Conservation (phyloP, 1,139 yeast genomes). For the Taphrina populina region DNA sequence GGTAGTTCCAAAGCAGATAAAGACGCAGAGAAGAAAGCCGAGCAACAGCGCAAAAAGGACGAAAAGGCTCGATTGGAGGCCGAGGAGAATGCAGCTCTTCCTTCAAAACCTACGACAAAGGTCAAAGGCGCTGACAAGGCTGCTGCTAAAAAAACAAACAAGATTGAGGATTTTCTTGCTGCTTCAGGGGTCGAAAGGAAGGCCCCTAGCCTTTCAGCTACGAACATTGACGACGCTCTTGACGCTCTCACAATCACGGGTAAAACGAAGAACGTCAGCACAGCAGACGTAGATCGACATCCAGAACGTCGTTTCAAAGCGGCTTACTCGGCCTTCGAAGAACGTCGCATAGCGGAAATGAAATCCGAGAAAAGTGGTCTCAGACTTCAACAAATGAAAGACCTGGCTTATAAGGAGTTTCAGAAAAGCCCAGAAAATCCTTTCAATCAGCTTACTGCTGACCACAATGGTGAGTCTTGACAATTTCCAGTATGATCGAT, state of each 20-base stretch:
- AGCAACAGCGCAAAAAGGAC: conserved; percentile 47
- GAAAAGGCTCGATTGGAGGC: conserved; percentile 50
- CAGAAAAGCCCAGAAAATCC: conserved; percentile 80
- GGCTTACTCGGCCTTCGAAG: conserved; percentile 71
- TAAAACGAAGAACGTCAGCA: conserved; percentile 42
- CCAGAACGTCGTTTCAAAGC: conserved; percentile 89
- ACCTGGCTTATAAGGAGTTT: conserved; percentile 73
- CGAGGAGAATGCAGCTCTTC: conserved; percentile 67
- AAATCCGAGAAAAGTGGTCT: conserved; percentile 78
- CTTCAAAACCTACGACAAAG: conserved; percentile 56
- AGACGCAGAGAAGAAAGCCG: conserved; percentile 46
- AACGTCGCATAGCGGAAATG: conserved; percentile 66
- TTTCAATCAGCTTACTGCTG: conserved; percentile 71
- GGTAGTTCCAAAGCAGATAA: conserved; percentile 54
- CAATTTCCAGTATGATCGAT: not conserved
- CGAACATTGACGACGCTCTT: conserved; percentile 74
- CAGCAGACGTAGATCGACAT: conserved; percentile 74
- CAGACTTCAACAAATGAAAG: conserved; percentile 74
- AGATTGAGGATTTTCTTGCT: conserved; percentile 59
- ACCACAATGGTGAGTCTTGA: conserved; percentile 49
- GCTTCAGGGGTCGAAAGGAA: conserved; percentile 36
- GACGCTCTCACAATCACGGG: conserved; percentile 64
- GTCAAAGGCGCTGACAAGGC: conserved; percentile 72
- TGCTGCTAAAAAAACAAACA: conserved; percentile 62
- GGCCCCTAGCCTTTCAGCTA: conserved; percentile 61